A percentile compares a stretch with the other conserved stretches of the same genome.
phyloP scores from a whole-genome alignment of 2,329 filamentous ascomycete genomes.

The Kalmusia sp. region DNA sequence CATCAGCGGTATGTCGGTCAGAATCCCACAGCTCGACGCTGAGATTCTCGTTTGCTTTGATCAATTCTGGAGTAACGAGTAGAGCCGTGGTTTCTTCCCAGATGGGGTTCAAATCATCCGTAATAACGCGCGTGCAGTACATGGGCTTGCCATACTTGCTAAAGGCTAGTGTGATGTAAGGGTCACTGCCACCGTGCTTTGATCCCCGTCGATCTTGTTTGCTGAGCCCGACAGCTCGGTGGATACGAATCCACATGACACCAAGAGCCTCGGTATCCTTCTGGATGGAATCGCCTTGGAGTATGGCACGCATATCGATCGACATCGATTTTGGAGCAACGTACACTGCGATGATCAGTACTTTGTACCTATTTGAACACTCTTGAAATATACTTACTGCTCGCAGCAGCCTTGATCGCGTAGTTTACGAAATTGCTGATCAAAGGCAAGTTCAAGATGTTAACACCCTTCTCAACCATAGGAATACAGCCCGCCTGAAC shows the following conservation, averaged over 20 bases:
- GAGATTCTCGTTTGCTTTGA: conserved; percentile 92
- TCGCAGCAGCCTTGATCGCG: conserved; percentile 84
- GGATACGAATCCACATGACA: conserved; percentile 90
- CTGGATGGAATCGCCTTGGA: conserved; percentile 88
- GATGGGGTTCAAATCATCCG: conserved; percentile 90
- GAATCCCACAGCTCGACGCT: conserved; percentile 97
- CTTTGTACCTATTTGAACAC: too few species aligned
- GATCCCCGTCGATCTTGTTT: conserved; percentile 89
- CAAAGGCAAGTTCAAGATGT: conserved; percentile 87
- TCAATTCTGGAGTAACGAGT: conserved; percentile 84
- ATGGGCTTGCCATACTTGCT: conserved; percentile 98
- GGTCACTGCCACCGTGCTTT: conserved; percentile 86
- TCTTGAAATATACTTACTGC: conserved; percentile 43
- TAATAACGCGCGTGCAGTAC: conserved; percentile 96
- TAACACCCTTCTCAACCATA: conserved; percentile 89
- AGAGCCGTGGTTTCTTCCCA: conserved; percentile 90
- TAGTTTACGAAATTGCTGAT: conserved; percentile 98
- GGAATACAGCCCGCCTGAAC: conserved; percentile 89
- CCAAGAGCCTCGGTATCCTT: conserved; percentile 88
- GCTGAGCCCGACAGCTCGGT: conserved; percentile 84
- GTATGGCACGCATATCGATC: conserved; percentile 86
- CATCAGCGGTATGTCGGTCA: conserved; percentile 88
- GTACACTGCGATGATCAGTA: conserved; percentile 66
- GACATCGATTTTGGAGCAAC: conserved; percentile 95
- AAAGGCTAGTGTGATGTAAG: conserved; percentile 93